Base-by-base conservation (phyloP, 805 yeast genomes). In the Komagataella mondaviorum region DNA sequence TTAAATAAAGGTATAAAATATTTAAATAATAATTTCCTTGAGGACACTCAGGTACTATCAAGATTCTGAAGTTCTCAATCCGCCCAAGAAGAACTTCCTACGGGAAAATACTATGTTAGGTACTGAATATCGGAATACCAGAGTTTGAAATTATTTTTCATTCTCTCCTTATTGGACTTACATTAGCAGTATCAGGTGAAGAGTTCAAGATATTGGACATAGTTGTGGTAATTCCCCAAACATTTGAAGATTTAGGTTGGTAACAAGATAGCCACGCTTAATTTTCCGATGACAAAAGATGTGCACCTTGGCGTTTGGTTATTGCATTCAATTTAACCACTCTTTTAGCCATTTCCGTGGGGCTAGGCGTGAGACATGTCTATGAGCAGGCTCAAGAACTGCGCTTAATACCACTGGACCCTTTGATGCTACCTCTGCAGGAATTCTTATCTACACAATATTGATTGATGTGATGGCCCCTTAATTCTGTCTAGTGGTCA, bases 211-310 rank as follows among this genome's bases (percentile, higher is more conserved):
- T 86, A 5, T 69, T 87, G 49, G 86, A 83, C 64, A 75, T 83
- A 55, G 96, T 76, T n/a, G 56, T 76, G 47, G 77, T 81, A 4
- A 80, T 79, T 72, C 89, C 88, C 63, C 96, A 87, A 66, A 72
- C 81, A 71, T 87, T 87, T 61, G 96, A 87, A 68, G 96, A 95
- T 49, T 71, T 88, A 49, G 96, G 95, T 88, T 56, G 95, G 95
- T 22, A 76, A 76, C 6, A 77, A 95, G 64, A 71, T 85, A 44
- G 84, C 88, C 1, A 73, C 72, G 71, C 78, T 1, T 62, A 65
- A 43, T 73, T 77, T 77, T 72, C 75, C n/a, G 55, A 59, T 43
- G 52, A 52, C n/a, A 63, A 61, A 57, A 68, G 71, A 55, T 67
- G 60, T 56, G 75, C 83, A 0, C 88, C 88, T 16, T 78, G 83